A percentile compares a stretch with the other conserved stretches of the same genome.
Conservation (phyloP, 2,329 filamentous ascomycete genomes). For the Beauveria caledonica region DNA sequence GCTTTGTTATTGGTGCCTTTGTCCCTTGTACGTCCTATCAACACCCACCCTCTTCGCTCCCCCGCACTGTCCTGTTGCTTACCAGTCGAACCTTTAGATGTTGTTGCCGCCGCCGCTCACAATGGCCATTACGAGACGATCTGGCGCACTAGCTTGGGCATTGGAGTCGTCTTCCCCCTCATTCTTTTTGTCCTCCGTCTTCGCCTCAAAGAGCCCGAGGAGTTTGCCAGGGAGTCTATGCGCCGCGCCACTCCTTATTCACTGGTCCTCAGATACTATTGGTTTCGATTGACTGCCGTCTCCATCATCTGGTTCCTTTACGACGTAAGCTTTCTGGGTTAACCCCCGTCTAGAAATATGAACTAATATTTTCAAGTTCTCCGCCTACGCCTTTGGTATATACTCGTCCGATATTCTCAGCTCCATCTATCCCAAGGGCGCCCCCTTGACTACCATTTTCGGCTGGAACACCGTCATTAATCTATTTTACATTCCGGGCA, state of each 20-base stretch:
- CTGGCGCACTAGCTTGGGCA: slow-evolving; percentile 74
- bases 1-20: slow-evolving; percentile 73
- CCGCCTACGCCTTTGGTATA: slow-evolving; percentile 75
- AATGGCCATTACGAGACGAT: slow-evolving; percentile 61
- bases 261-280: slow-evolving; percentile 58
- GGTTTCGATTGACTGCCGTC: slow-evolving; percentile 61
- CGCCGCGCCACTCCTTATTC: slow-evolving; percentile 47
- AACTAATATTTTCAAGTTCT: slow-evolving; percentile 45
- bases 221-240: slow-evolving; percentile 66
- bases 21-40: slow-evolving; percentile 46
- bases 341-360: background rate
- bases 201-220: slow-evolving; percentile 69
- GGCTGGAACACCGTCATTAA: slow-evolving; percentile 88
- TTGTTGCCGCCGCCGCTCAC: slow-evolving; percentile 47
- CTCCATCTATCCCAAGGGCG: slow-evolving; percentile 50
- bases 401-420: slow-evolving; percentile 70
- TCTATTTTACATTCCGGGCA: slow-evolving; percentile 80
- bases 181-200: slow-evolving; percentile 63
- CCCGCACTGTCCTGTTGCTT: background rate
- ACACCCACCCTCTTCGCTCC: background rate
- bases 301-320: slow-evolving; percentile 80
- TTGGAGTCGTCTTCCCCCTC: slow-evolving; percentile 71
- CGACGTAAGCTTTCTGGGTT: slow-evolving; percentile 38
- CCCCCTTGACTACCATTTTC: slow-evolving; percentile 67
- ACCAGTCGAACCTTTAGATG: slow-evolving; percentile 21